Conservation (phyloP, 2,329 filamentous ascomycete species). For the Colletotrichum godetiae region DNA sequence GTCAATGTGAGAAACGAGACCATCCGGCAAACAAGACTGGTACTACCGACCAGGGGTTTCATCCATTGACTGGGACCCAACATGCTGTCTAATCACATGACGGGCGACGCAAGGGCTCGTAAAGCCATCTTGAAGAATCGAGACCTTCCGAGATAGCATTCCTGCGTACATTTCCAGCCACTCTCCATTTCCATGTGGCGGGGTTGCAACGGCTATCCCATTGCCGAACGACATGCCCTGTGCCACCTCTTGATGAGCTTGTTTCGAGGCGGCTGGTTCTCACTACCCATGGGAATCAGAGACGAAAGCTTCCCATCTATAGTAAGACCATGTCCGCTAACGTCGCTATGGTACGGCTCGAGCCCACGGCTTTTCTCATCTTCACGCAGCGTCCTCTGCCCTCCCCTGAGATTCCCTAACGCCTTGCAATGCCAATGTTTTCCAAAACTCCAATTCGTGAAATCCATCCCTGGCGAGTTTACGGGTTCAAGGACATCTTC, state of each 20-base stretch:
- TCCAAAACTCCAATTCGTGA: constrained; percentile 18
- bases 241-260: neutral
- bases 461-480: constrained; percentile 36
- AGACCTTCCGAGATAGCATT: neutral
- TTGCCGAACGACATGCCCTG: neutral
- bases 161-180: neutral
- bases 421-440: constrained; percentile 38
- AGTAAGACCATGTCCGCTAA: neutral
- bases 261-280: neutral
- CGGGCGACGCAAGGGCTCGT: neutral
- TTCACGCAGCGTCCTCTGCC: neutral
- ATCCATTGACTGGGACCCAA: neutral
- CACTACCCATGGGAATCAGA: neutral
- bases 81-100: constrained; percentile 29
- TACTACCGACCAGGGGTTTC: neutral
- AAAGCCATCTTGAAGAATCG: neutral
- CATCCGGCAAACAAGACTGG: neutral
- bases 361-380: neutral
- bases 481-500: constrained; percentile 59
- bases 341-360: neutral
- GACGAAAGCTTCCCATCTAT: neutral
- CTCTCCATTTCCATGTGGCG: neutral
- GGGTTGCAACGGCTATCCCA: neutral
- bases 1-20: neutral
- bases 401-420: constrained; percentile 28